These are phyloP conservation scores for Phytophthora sp. DNA, from an alignment of 352 stramenopile species.

Conservation along the genomic window DNA sequence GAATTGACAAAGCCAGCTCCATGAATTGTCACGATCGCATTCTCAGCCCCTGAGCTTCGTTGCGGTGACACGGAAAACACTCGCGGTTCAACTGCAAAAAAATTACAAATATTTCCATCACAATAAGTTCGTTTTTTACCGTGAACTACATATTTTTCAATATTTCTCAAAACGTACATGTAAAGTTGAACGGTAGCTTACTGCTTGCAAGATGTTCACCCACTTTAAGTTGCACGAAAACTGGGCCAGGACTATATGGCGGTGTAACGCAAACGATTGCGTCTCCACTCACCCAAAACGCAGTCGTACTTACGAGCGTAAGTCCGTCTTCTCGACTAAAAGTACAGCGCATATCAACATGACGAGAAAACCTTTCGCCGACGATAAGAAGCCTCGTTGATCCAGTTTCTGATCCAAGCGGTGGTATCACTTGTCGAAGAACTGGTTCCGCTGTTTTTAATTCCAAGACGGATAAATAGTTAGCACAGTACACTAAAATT, in stretches of 20 bases:
- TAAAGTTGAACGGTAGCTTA: conserved; percentile 35
- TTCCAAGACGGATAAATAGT: not conserved
- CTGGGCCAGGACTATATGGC: conserved; percentile 21
- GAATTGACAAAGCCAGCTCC: conserved; percentile 41
- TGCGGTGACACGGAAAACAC: conserved; percentile 33
- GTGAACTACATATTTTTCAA: no score
- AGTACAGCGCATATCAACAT: conserved; percentile 21
- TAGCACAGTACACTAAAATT: not conserved
- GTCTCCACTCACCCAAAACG: conserved; percentile 30
- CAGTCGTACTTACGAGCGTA: conserved; percentile 7
- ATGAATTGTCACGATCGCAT: conserved; percentile 23
- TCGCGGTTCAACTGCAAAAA: conserved; percentile 31
- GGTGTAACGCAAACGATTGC: conserved; percentile 35
- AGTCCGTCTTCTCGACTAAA: conserved; percentile 17
- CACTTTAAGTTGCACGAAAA: conserved; percentile 28
- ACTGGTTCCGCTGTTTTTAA: conserved; percentile 35
- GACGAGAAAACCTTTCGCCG: conserved; percentile 33
- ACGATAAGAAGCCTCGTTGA: conserved; percentile 40
- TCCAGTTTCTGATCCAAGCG: conserved; percentile 39
- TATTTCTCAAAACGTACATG: conserved; percentile 16
- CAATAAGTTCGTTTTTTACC: no score
- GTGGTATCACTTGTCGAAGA: conserved; percentile 37
- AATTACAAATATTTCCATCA: no score
- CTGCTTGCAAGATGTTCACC: conserved; percentile 19
- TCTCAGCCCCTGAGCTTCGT: conserved; percentile 17